Evolutionary conservation across 1,284 basidiomycete species (phyloP).

Genomic region (Fomitopsis palustris): DNA sequence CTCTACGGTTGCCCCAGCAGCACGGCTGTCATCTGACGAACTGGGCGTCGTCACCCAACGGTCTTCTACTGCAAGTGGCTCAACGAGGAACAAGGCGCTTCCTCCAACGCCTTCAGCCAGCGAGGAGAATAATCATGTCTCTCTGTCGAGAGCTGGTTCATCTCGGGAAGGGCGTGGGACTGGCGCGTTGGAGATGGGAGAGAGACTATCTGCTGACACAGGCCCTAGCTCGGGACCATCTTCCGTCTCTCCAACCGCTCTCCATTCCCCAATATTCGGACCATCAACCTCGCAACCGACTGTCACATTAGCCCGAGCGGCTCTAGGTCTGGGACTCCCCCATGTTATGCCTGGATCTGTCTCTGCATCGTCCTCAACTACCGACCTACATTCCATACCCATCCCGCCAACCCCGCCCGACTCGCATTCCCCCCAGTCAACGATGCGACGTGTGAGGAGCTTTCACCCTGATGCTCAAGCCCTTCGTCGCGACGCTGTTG

Average conservation of each 20-base stretch:
- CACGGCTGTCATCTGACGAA: conserved; percentile 26
- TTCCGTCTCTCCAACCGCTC: conserved; percentile 14
- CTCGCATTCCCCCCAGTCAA: conserved; percentile 12
- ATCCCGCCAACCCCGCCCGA: conserved; percentile 10
- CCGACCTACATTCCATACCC: conserved; percentile 37
- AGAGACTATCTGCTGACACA: conserved; percentile 7
- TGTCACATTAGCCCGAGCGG: conserved; percentile 50
- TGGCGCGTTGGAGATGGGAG: conserved; percentile 4
- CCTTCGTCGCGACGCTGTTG: conserved; percentile 12
- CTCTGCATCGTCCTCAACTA: conserved; percentile 38
- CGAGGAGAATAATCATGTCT: conserved; percentile 13
- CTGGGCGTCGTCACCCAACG: conserved; percentile 19
- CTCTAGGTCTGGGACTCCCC: conserved; percentile 53
- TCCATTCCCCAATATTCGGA: conserved; percentile 18
- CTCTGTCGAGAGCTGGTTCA: conserved; percentile 7
- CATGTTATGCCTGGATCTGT: conserved; percentile 42
- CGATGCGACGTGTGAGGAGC: conserved; percentile 44
- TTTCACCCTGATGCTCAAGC: conserved; percentile 34
- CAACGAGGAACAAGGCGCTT: conserved; percentile 57
- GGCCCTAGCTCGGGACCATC: conserved; percentile 15
- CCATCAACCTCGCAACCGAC: conserved; percentile 34
- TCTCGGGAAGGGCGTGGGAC: conserved; percentile 1
- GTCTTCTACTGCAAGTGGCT: conserved; percentile 19
- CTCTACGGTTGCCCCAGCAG: conserved; percentile 24
- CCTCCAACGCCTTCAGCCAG: conserved; percentile 54